Evolutionary conservation across 2,329 filamentous ascomycete species (phyloP).

Genomic region (Sarocladium strictum): DNA sequence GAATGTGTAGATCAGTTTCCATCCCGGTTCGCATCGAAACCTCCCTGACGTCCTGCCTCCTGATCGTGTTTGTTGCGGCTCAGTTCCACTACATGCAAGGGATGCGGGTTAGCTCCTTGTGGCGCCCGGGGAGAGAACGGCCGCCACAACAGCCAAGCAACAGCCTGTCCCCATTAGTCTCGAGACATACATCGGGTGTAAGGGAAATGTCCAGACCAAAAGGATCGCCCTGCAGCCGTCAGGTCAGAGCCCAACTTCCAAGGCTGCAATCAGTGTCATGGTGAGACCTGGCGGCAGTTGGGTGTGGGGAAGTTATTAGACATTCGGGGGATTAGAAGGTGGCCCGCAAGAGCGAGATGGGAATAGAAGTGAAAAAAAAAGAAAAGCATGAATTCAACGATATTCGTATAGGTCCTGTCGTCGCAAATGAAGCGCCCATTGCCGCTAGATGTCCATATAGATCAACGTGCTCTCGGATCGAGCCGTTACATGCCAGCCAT

Average conservation of each 20-base stretch:
- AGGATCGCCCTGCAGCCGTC: not conserved
- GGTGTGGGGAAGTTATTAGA: not conserved
- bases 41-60: not conserved
- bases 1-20: not conserved
- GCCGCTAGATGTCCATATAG: too few species aligned
- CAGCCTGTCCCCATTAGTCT: not conserved
- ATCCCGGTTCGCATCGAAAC: not conserved
- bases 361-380: not conserved
- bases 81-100: not conserved
- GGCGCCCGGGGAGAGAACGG: not conserved
- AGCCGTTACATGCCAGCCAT: not conserved
- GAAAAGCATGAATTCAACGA: not conserved
- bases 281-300: slow-evolving; percentile 5
- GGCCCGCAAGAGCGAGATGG: not conserved
- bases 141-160: not conserved
- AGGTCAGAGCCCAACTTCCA: not conserved
- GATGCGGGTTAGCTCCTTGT: not conserved
- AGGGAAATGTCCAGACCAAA: not conserved
- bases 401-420: not conserved
- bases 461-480: not conserved
- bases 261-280: not conserved
- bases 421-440: not conserved
- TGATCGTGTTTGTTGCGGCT: not conserved
- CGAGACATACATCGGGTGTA: slow-evolving; percentile 3
- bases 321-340: not conserved